Base-by-base conservation (phyloP, 2,329 filamentous ascomycete genomes). In the Fusarium verrucosum region DNA sequence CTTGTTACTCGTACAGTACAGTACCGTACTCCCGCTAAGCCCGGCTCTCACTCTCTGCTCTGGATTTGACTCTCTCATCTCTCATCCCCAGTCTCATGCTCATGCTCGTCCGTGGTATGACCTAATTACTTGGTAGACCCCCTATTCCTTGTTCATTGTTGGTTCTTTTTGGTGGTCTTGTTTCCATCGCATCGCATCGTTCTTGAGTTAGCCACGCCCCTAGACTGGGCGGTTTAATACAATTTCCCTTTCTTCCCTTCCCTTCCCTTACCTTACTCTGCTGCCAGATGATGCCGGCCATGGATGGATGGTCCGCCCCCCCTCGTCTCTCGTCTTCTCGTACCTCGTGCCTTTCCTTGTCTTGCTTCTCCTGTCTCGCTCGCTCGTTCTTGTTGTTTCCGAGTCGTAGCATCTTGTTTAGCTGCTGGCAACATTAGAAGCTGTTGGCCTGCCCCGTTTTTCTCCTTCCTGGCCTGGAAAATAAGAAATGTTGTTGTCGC, bases 381-480 rank as follows among this genome's bases (percentile, higher is more conserved):
- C 68, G 62, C 55, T 57, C 32, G 35, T 68, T 50, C 55, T 49
- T 59, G 45, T 58, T 58, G 38, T 61, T 61, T 66, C 58, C 66
- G 66, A 67, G 66, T 70, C 68, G 69, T 65, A 66, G 65, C 65
- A 67, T 68, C 50, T 51, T 58, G 53, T 50, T 66, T 62, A 58
- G 60, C 54, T 52, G 54, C 63, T 65, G 45, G 49, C 49, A 62
- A 47, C 25, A 50, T 65, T 25, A 65, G 50, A 60, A 65, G 68
- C 63, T 62, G 68, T 44, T 69, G 64, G 63, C 45, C 46, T 70
- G 80, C 80, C 81, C 81, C 80, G 79, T 78, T 82, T 83, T 82
- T 82, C 75, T 75, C 73, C 59, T 73, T 71, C 69, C 69, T 74
- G 76, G 55, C 45, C 73, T 76, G 75, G 77, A 77, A 78, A 77